Conservation (phyloP, 1,284 basidiomycete genomes). For the Baeospora myosura region DNA sequence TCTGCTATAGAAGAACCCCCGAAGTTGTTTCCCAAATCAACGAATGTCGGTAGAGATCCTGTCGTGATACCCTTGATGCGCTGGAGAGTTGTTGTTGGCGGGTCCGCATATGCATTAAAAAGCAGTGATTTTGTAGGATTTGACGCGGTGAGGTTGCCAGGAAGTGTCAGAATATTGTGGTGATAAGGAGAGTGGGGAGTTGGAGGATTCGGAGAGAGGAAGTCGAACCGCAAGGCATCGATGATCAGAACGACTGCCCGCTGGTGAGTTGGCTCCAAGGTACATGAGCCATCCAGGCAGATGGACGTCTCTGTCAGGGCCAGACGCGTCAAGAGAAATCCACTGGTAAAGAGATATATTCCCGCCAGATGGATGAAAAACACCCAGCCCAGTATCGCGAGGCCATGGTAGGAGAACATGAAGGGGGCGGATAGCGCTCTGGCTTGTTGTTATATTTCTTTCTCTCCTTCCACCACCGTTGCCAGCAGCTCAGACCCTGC, state of each 20-base stretch:
- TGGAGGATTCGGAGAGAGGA: constrained; percentile 70
- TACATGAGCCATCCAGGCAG: constrained; percentile 40
- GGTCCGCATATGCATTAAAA: constrained; percentile 87
- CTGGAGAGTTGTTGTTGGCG: constrained; percentile 93
- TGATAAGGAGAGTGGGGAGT: constrained; percentile 60
- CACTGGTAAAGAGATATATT: constrained; percentile 78
- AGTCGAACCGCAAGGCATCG: constrained; percentile 93
- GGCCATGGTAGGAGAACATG: constrained; percentile 12
- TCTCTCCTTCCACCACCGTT: too few relatives aligned
- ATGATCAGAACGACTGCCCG: constrained; percentile 84
- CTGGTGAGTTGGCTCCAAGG: constrained; percentile 59
- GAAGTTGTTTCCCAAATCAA: constrained; percentile 91
- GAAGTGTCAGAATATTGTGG: constrained; percentile 79
- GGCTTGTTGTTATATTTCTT: too few relatives aligned
- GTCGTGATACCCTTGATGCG: constrained; percentile 94
- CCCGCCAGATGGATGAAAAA: constrained; percentile 54
- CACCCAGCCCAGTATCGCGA: constrained; percentile 48
- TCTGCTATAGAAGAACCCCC: constrained; percentile 80
- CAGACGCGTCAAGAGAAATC: constrained; percentile 81
- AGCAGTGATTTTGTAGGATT: constrained; percentile 74
- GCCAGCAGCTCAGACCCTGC: too few relatives aligned
- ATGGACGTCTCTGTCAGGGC: constrained; percentile 58
- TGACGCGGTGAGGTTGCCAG: constrained; percentile 56
- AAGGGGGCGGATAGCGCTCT: too few relatives aligned
- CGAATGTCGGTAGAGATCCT: constrained; percentile 92